phyloP scores from a whole-genome alignment of 139 green algal genomes.

The Coelastrella sp. region DNA sequence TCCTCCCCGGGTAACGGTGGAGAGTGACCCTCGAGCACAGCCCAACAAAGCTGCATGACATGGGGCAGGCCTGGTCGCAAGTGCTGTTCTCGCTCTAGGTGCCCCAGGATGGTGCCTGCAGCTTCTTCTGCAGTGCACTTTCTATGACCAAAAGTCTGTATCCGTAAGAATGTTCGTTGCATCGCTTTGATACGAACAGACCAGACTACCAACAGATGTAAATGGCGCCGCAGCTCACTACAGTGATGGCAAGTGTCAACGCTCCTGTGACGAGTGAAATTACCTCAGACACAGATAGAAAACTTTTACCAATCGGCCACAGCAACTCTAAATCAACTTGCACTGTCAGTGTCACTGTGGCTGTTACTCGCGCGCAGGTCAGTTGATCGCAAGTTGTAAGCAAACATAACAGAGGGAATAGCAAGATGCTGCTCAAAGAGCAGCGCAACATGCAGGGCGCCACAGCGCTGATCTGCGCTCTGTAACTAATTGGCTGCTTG shows the following conservation, averaged over 20 bases:
- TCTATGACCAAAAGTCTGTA: background rate
- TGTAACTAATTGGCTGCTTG: too few relatives aligned
- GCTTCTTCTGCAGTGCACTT: constrained; percentile 23
- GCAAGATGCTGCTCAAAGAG: too few relatives aligned
- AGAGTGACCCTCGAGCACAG: background rate
- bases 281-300: background rate
- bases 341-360: background rate
- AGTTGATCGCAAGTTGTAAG: too few relatives aligned
- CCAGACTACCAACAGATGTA: background rate
- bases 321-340: background rate
- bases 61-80: constrained; percentile 26
- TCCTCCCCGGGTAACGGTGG: constrained; percentile 15
- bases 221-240: background rate
- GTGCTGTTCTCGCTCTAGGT: background rate
- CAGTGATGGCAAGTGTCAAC: background rate
- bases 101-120: background rate
- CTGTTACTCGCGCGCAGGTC: background rate
- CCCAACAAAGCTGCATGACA: constrained; percentile 38
- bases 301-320: too few relatives aligned
- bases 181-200: background rate
- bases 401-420: too few relatives aligned
- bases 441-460: too few relatives aligned
- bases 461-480: too few relatives aligned
- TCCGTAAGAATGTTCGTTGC: constrained; percentile 32
- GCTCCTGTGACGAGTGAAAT: background rate